Evolutionary conservation across 78 protist genomes (phyloP), one percentile per base, ranked within the genome.

Genomic region (Planoprotostelium fungivorum): DNA sequence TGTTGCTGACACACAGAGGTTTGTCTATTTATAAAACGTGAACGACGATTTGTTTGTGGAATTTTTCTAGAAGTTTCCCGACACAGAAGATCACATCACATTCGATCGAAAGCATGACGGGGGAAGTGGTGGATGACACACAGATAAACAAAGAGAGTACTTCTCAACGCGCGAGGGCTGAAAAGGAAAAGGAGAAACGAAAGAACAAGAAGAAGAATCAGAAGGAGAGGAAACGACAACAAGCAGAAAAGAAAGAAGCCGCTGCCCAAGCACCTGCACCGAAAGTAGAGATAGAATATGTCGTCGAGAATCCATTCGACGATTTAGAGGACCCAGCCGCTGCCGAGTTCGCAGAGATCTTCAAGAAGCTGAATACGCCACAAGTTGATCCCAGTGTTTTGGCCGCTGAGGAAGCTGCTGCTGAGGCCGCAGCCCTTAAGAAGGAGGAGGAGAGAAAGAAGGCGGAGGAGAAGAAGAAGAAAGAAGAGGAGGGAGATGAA

Each of bases 401-500:
- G n/a, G n/a, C n/a, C n/a, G n/a, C n/a, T n/a, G n/a, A n/a, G n/a
- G 73, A 51, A 16, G 73, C 73, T 5, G 73, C 73, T 5, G 73
- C 73, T 16, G 73, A 51, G 73, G 73, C 5, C 5, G 73, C 73
- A 51, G 73, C 73, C 5, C 73, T 25, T 25, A 51, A 88, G 1
- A 10, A 28, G 51, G 86, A 36, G 29, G 84, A 63, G 35, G 85
- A 88, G 10, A 88, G n/a, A 83, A 84, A 38, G 35, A 86, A 63
- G 38, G 85, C 84, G 84, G 89, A 87, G 1, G 38, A 38, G n/a
- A 31, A 36, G 10, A 38, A 88, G 36, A 31, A 23, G 29, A 37
- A 91, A 9, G 89, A 29, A 5, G 93, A 84, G 5, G 89, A 51
- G 39, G 86, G 29, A 0, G 93, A 84, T n/a, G 90, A 88, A 0